Evolutionary conservation across 495 filamentous ascomycete genomes (phyloP), one percentile per base, ranked within the genome.

Genomic region (Penicillium nucicola): DNA sequence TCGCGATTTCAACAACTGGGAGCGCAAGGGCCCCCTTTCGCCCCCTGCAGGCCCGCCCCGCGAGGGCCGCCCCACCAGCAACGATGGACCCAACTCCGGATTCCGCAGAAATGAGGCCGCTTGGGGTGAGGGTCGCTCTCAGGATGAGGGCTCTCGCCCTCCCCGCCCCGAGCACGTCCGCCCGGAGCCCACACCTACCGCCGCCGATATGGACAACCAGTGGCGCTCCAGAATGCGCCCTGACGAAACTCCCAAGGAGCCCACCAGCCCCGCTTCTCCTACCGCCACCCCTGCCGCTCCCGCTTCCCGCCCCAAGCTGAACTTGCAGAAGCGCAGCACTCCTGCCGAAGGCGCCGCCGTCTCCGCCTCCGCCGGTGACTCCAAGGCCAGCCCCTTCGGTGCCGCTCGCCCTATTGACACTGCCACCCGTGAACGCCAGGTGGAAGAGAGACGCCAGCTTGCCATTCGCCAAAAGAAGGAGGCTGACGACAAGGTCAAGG

Each of bases 1-100:
- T 44, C 86, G 92, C 18, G 90, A 96, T 60, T 88, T 97, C 56
- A 77, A 81, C 50, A 93, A 90, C 72, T 98, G 93, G 93, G 92
- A 96, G 68, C 88, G 93, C 47, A 92, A 90, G 61, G 95, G 93
- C 18, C 93, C 95, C 22, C 79, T 96, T 37, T 87, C 92, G 35
- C 88, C 92, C 9, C 68, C 86, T 25, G 64, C 77, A 32, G 78
- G 33, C 63, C 73, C 11, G 64, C 74, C 19, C 72, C 69, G 50
- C 75, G 87, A 89, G 57, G 84, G 88, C 45, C 85, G 88, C 35
- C 79, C 85, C 46, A 74, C 80, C 51, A 82, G 75, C 66, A 80
- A 80, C 47, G 89, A 92, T 42, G 81, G 81, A 52, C 64, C 77
- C 40, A 67, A 73, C 42, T 77, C 77, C 41, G 67, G 74, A 45